These are phyloP conservation scores for Komagataella phaffii DNA, from an alignment of 805 yeast genomes.

Conservation along the genomic window DNA sequence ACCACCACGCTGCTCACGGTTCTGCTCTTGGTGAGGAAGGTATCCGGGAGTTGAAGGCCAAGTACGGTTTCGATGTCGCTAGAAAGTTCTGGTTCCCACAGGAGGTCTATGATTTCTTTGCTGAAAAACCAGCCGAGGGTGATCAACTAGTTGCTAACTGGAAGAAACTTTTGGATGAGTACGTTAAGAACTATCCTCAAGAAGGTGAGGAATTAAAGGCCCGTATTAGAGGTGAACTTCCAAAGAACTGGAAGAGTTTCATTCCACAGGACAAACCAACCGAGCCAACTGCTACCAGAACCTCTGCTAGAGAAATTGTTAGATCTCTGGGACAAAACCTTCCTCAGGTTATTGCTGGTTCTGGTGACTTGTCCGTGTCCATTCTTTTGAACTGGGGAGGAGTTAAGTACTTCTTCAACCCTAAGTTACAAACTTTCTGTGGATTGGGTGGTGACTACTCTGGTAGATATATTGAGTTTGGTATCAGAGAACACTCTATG, in stretches of 20 bases:
- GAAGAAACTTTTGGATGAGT: conserved; percentile 11
- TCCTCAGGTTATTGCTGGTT: conserved; percentile 19
- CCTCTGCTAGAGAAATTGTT: conserved; percentile 16
- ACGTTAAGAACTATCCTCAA: conserved; percentile 13
- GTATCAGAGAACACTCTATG: conserved; percentile 22
- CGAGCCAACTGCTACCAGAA: conserved; percentile 13
- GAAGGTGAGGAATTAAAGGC: conserved; percentile 13
- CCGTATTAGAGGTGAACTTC: conserved; percentile 16
- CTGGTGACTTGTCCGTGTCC: conserved; percentile 22
- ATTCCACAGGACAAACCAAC: conserved; percentile 10
- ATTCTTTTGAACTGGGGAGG: conserved; percentile 18
- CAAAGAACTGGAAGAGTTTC: conserved; percentile 12
- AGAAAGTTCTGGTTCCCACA: conserved; percentile 14
- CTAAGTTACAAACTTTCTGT: conserved; percentile 10
- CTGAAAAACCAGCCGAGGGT: conserved; percentile 12
- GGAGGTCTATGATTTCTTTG: conserved; percentile 16
- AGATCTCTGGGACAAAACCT: conserved; percentile 12
- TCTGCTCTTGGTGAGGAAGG: conserved; percentile 19
- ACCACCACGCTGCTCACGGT: conserved; percentile 20
- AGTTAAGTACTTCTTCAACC: conserved; percentile 18
- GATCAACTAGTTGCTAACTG: conserved; percentile 12
- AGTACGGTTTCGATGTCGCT: conserved; percentile 10
- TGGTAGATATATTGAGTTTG: conserved; percentile 19
- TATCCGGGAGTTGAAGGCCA: conserved; percentile 4
- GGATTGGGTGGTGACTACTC: conserved; percentile 16